Base-by-base conservation (phyloP, 805 yeast genomes). In the Osmozyma mogii region DNA sequence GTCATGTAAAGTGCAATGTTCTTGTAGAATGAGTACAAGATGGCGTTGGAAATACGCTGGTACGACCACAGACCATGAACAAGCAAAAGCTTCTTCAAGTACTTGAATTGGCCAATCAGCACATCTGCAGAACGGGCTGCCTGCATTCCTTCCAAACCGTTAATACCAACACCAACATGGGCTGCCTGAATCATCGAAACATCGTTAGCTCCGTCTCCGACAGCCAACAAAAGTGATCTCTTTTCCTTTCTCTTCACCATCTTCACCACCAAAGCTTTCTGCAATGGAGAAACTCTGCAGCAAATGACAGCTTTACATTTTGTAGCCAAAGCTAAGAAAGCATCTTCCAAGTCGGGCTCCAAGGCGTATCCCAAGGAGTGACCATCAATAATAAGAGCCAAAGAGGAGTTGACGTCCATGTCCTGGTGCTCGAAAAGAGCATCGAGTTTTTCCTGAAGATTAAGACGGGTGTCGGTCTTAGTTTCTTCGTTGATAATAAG, bases 111-210 rank as follows among this genome's bases (percentile, higher is more conserved):
- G 0, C 96, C 97, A 55, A 94, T 85, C 1, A 97, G 87, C 36
- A 92, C 76, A 65, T 92, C 99, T 0, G 99, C 97, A 54, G 94
- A 80, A 54, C 99, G 72, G 0, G 98, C 96, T 8, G 98, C 98
- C 58, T 92, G 99, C 85, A 88, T 87, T 43, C 99, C 99, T 61
- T 92, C 99, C 89, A 87, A 81, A 41, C 99, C 99, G 57, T 94
- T 84, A 39, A 92, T 94, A 52, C 99, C 99, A 15, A 92, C 95
- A 39, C 99, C 99, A 30, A 92, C 96, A 55, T 92, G 97, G 0
- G 98, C 98, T 10, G 98, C 97, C 57, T 92, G 98, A 41, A 92
- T 92, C 99, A 92, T 92, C 21, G 95, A 81, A 23, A 92, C 98
- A 61, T 92, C 99, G 50, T 92, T 92, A 3, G 99, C 99, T 49